Conservation (phyloP, 306 rosid genomes). For the Calophaca sinica region DNA sequence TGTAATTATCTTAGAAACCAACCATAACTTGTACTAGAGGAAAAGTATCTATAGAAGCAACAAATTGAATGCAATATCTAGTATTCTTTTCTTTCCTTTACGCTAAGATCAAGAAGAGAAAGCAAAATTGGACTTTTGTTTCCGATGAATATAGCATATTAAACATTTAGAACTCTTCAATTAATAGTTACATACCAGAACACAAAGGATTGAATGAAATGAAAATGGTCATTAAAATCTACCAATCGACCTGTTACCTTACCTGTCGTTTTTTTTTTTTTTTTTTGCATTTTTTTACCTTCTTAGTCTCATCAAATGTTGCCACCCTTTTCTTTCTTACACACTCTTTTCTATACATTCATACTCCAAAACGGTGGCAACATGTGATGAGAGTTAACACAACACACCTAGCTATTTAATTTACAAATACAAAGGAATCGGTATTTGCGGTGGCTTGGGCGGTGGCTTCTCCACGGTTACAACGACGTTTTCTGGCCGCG, state of each 20-base stretch:
- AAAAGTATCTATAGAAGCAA: not conserved
- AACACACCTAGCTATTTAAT: not conserved
- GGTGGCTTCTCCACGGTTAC: slow-evolving; percentile 62
- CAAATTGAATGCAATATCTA: not conserved
- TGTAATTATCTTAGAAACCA: too few species aligned
- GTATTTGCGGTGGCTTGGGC: slow-evolving; percentile 66
- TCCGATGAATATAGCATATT: not conserved
- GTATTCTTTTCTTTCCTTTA: not conserved
- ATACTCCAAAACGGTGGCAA: slow-evolving; percentile 32
- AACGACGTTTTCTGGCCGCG: slow-evolving; percentile 54
- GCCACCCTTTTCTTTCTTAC: not conserved
- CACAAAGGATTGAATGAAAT: slow-evolving; percentile 47
- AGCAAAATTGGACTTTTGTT: slow-evolving; percentile 27
- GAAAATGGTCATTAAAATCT: slow-evolving; percentile 28
- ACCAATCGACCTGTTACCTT: slow-evolving; percentile 16
- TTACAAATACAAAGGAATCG: slow-evolving; percentile 62
- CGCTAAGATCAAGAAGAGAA: not conserved
- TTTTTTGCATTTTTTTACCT: not conserved
- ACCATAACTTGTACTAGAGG: not conserved
- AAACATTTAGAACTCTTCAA: not conserved
- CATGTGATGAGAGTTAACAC: slow-evolving; percentile 18
- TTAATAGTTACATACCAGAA: slow-evolving; percentile 18
- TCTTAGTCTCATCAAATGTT: not conserved
- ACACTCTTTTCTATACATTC: not conserved
- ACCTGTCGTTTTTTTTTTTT: slow-evolving; percentile 3